Conservation (phyloP, 2,329 filamentous ascomycete species). For the Aspergillus sojae region DNA sequence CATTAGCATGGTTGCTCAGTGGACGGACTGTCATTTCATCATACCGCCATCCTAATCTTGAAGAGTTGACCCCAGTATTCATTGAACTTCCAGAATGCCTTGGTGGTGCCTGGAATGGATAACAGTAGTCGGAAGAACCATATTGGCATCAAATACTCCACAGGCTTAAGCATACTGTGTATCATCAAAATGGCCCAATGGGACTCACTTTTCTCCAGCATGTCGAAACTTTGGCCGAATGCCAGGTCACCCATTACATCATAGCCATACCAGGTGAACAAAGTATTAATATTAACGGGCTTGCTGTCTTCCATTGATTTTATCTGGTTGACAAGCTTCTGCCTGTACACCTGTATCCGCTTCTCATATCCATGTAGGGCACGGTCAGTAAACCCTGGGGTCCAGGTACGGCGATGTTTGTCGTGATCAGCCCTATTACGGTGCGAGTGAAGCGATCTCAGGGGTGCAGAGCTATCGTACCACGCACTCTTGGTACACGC, state of each 20-base stretch:
- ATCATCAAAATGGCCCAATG: background rate
- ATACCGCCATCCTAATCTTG: background rate
- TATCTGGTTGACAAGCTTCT: background rate
- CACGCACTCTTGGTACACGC: background rate
- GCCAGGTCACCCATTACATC: conserved; percentile 3
- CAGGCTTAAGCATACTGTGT: background rate
- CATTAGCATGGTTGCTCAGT: background rate
- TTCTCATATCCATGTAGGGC: background rate
- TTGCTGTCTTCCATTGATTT: background rate
- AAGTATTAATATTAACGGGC: background rate
- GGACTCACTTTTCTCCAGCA: background rate
- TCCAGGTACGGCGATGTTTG: background rate
- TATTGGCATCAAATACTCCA: background rate
- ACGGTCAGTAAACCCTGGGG: background rate
- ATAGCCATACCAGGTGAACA: background rate
- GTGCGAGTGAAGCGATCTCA: background rate
- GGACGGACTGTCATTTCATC: background rate
- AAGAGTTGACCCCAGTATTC: background rate
- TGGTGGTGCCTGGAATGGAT: background rate
- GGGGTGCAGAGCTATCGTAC: background rate
- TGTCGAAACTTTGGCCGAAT: background rate
- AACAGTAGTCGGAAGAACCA: background rate
- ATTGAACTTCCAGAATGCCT: background rate
- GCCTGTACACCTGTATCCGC: background rate
- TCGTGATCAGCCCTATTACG: background rate